Evolutionary conservation across 208 protist species (phyloP).

Genomic region (Crithidia acanthocephali): DNA sequence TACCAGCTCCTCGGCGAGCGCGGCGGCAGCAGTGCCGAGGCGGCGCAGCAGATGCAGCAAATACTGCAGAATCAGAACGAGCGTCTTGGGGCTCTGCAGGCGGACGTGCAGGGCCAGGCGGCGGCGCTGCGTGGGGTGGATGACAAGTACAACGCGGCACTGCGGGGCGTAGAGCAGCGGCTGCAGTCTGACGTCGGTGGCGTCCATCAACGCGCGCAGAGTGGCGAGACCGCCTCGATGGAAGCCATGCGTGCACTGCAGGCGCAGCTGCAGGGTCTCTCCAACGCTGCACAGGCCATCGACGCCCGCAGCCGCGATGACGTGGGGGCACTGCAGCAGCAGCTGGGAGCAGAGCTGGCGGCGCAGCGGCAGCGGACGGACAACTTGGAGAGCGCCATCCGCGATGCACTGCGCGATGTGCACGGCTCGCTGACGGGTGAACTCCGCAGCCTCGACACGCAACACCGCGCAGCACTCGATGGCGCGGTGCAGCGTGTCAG

Average conservation of each 20-base stretch:
- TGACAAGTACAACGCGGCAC: slow-evolving; percentile 48
- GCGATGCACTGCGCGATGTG: slow-evolving; percentile 61
- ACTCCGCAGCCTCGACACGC: slow-evolving; percentile 35
- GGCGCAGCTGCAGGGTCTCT: slow-evolving; percentile 46
- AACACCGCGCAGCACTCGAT: slow-evolving; percentile 35
- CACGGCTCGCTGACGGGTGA: slow-evolving; percentile 56
- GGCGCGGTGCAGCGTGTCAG: slow-evolving; percentile 45
- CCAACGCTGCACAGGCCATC: slow-evolving; percentile 47
- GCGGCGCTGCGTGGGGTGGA: slow-evolving; percentile 53
- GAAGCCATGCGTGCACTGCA: slow-evolving; percentile 63
- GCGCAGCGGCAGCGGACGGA: slow-evolving; percentile 56
- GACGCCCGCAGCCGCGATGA: slow-evolving; percentile 56
- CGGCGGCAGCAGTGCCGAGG: slow-evolving; percentile 22
- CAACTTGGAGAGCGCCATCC: slow-evolving; percentile 51
- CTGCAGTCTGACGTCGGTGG: slow-evolving; percentile 59
- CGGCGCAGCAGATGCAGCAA: slow-evolving; percentile 23
- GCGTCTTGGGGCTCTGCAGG: slow-evolving; percentile 59
- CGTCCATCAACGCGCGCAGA: slow-evolving; percentile 57
- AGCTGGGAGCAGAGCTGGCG: slow-evolving; percentile 43
- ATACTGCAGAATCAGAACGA: slow-evolving; percentile 52
- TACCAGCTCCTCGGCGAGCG: slow-evolving; percentile 40
- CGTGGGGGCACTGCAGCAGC: slow-evolving; percentile 62
- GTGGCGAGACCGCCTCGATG: slow-evolving; percentile 46
- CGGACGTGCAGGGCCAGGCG: slow-evolving; percentile 50
- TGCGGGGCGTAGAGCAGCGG: slow-evolving; percentile 64